Base-by-base conservation (phyloP, 495 filamentous ascomycete genomes). In the Trichoderma reesei region DNA sequence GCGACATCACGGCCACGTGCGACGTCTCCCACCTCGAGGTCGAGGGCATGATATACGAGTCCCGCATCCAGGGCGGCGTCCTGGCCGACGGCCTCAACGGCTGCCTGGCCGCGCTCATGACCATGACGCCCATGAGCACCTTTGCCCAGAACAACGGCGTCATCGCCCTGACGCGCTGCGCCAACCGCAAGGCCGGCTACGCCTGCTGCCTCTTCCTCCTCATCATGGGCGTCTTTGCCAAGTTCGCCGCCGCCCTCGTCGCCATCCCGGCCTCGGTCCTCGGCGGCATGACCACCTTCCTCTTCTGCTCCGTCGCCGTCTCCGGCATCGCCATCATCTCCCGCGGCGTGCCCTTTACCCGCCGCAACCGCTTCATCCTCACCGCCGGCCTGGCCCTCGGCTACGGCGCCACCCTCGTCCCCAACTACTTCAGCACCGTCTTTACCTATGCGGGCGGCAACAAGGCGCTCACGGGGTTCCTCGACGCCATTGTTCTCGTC, bases 281-380 rank as follows among this genome's bases (percentile, higher is more conserved):
- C 5, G 92, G 92, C 61, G 92, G 92, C 38, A 95, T 97, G 90
- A 96, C 92, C 0, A 92, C 90, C 2, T 96, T 96, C 75, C 80
- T 97, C 16, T 96, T 96, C 78, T 82, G 81, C 65, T 82, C 89
- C 9, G 92, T 97, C 34, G 88, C 90, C 18, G 85, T 95, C 16
- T 94, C 89, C 2, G 92, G 92, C 68, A 84, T 96, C 65, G 83
- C 90, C 56, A 96, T 97, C 68, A 90, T 94, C 69, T 78, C 85
- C 33, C 87, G 86, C 9, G 81, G 90, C 5, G 83, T 86, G 3
- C 38, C 61, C 1, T 96, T 95, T 74, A 95, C 85, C 36, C 84
- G 91, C 6, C 87, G 91, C 62, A 96, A 90, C 70, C 83, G 92
- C 3, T 97, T 96, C 74, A 88, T 97, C 70, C 80, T 96, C 46